Base-by-base conservation (phyloP, 352 stramenopile species). In the Globisporangium apiculatum region DNA sequence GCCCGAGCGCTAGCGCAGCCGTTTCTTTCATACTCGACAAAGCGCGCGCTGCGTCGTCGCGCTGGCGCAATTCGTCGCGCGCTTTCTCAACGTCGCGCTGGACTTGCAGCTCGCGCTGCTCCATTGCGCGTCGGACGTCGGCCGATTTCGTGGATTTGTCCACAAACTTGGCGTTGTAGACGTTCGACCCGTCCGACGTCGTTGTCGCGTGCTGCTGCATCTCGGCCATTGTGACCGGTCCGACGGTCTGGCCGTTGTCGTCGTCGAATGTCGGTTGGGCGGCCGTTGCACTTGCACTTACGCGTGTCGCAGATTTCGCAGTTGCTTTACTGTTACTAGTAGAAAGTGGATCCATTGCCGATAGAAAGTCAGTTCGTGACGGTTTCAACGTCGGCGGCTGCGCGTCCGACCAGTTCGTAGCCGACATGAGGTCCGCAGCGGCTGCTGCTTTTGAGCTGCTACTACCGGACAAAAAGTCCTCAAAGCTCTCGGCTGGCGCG, bases 81-180 rank as follows among this genome's bases (percentile, higher is more conserved):
- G 84, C 84, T 35, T 79, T 81, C 41, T 89, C 83, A 9, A 94
- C 75, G 60, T 89, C 83, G 15, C 67, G 64, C 36, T 87, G 79
- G 55, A 88, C 77, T 53, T 87, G 71, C 6, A 72, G 76, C 66
- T 92, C 83, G 38, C 84, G 82, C 63, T 91, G 75, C 64, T 91
- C 78, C 82, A 94, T 94, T n/a, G 84, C 84, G 3, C 78, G 82
- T 15, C 82, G 82, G 14, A 94, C 84, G 47, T 79, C 62, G 1
- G 81, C 78, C 31, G 78, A 83, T 61, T 94, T 94, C 11, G 80
- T 89, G 35, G 82, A 81, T 62, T 92, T 91, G 67, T 94, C 84
- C 54, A 94, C 77, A 14, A 90, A 64, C 18, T 79, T 86, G n/a
- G 84, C 67, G 55, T 94, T 92, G 72, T 92, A 94, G 58, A 94